Percentiles rank a stretch among this genome's conserved stretches.
phyloP scores from a whole-genome alignment of 495 filamentous ascomycete species.

The Hypoxylon fuscum region DNA sequence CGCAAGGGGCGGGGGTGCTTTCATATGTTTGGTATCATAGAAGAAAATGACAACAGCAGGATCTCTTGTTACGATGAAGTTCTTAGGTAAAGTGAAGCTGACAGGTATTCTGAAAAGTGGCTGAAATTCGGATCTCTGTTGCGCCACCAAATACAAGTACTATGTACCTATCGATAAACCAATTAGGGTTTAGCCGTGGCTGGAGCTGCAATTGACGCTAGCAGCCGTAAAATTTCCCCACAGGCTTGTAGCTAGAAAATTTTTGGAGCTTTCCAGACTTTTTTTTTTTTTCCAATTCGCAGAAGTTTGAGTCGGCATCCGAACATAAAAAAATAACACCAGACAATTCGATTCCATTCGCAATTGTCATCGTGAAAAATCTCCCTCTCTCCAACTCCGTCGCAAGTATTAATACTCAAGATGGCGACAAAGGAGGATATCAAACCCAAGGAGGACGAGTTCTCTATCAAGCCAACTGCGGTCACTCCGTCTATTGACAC shows the following conservation, averaged over 20 bases:
- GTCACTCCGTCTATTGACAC: conserved; percentile 75
- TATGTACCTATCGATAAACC: conserved; percentile 36
- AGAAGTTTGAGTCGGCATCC: conserved; percentile 18
- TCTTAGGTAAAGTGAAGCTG: no score
- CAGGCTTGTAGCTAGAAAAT: conserved; percentile 31
- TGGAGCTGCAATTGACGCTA: conserved; percentile 32
- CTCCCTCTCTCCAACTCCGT: conserved; percentile 28
- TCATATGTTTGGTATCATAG: no score
- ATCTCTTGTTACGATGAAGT: no score
- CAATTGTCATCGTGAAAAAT: conserved; percentile 32
- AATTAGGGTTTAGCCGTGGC: conserved; percentile 8
- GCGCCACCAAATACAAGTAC: no score
- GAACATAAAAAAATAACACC: conserved; percentile 1
- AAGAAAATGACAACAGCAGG: no score
- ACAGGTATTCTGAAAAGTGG: no score
- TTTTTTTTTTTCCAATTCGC: conserved; percentile 37
- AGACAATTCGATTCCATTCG: conserved; percentile 15
- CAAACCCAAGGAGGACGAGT: conserved; percentile 74
- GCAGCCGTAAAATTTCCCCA: conserved; percentile 21
- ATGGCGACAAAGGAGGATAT: conserved; percentile 69
- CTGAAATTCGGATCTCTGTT: no score
- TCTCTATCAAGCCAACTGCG: conserved; percentile 87
- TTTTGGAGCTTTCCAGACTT: conserved; percentile 45
- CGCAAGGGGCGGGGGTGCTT: no score
- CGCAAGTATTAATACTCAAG: conserved; percentile 23